Conservation (phyloP, 306 rosid genomes). For the Prunus salicina region DNA sequence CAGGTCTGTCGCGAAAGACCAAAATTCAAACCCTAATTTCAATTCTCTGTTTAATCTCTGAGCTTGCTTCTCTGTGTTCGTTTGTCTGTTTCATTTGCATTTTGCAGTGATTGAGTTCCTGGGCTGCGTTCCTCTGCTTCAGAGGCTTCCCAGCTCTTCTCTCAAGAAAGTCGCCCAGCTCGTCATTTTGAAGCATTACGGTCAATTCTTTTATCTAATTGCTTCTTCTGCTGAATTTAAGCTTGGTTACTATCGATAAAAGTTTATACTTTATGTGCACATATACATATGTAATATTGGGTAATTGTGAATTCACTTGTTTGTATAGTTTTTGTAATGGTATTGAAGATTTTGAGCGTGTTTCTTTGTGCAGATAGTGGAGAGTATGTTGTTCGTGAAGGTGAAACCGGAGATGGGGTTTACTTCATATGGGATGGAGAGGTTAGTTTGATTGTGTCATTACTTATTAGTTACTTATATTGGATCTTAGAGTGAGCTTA, state of each 20-base stretch:
- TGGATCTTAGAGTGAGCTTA: background rate
- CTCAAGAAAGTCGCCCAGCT: slow-evolving; percentile 59
- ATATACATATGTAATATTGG: background rate
- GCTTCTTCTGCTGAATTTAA: background rate
- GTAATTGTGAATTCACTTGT: background rate
- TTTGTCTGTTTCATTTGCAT: background rate
- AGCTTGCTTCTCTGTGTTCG: background rate
- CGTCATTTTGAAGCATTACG: slow-evolving; percentile 52
- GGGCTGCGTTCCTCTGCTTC: slow-evolving; percentile 74
- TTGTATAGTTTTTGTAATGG: background rate
- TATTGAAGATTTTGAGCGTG: background rate
- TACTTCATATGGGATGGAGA: slow-evolving; percentile 95
- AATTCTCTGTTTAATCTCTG: background rate
- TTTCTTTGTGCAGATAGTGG: slow-evolving; percentile 48
- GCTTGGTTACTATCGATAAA: background rate
- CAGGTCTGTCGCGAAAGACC: slow-evolving; percentile 4
- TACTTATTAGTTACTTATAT: background rate
- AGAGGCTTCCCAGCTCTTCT: slow-evolving; percentile 76
- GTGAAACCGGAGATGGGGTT: slow-evolving; percentile 70
- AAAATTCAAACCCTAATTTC: background rate
- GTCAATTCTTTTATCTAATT: slow-evolving; percentile 27
- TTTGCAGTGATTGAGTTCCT: slow-evolving; percentile 80
- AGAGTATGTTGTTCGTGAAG: slow-evolving; percentile 72
- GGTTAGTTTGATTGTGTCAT: slow-evolving; percentile 38
- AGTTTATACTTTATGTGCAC: background rate